These are phyloP conservation scores for Coffea humblotiana DNA, from an alignment of 305 asterid species.

Conservation along the genomic window DNA sequence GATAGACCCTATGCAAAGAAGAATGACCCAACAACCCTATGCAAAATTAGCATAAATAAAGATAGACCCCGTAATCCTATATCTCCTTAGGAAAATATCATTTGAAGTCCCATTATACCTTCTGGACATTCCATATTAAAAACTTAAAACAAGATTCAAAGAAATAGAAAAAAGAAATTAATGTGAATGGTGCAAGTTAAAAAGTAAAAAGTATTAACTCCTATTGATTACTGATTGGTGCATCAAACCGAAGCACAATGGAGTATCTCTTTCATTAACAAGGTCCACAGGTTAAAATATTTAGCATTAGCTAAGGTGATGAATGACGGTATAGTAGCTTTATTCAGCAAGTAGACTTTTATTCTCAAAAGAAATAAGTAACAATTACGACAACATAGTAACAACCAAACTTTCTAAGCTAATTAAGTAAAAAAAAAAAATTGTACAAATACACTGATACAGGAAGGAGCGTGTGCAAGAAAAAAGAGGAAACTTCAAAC, in stretches of 20 bases:
- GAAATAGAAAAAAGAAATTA: not conserved
- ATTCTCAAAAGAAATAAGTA: not conserved
- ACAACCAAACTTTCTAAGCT: not conserved
- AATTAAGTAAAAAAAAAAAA: not conserved
- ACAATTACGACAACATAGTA: not conserved
- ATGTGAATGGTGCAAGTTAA: not conserved
- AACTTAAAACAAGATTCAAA: no score
- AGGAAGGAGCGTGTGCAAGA: not conserved
- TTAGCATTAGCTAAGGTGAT: not conserved
- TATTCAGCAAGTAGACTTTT: not conserved
- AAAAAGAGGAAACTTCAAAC: constrained; percentile 26
- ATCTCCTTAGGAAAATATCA: not conserved
- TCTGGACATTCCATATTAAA: not conserved
- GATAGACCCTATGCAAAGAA: no score
- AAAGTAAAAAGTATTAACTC: not conserved
- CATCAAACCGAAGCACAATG: not conserved
- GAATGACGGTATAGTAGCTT: not conserved
- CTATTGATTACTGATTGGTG: not conserved
- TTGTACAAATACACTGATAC: not conserved
- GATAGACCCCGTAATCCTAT: not conserved
- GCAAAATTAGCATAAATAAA: not conserved
- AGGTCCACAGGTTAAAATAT: not conserved
- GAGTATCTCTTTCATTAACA: not conserved
- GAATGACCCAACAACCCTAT: no score
- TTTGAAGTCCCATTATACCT: not conserved